These are phyloP conservation scores for Hypoxylon sp. DNA, from an alignment of 2,329 filamentous ascomycete genomes.

Conservation along the genomic window DNA sequence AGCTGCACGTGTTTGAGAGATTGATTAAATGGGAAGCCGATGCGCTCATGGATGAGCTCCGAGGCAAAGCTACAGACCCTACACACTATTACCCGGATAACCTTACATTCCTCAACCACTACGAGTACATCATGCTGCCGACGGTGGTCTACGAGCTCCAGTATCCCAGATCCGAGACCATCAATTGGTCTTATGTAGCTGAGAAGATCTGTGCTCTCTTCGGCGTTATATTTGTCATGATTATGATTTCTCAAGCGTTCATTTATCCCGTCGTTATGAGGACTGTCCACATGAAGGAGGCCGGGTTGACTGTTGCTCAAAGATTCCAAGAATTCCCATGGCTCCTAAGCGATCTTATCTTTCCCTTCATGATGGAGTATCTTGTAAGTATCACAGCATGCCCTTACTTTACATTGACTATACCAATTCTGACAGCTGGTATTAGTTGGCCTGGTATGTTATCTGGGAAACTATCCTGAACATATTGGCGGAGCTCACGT, in stretches of 20 bases:
- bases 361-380: constrained; percentile 82
- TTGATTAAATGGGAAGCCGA: constrained; percentile 74
- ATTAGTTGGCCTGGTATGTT: constrained; percentile 75
- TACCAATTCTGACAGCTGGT: constrained; percentile 7
- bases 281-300: constrained; percentile 72
- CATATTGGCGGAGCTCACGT: constrained; percentile 77
- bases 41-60: constrained; percentile 69
- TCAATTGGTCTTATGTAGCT: constrained; percentile 77
- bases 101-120: constrained; percentile 69
- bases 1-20: constrained; percentile 70
- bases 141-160: constrained; percentile 82
- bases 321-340: constrained; percentile 76
- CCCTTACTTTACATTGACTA: background rate
- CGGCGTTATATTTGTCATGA: constrained; percentile 80
- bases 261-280: constrained; percentile 79
- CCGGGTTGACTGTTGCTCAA: constrained; percentile 65
- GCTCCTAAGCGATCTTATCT: constrained; percentile 77
- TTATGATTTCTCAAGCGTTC: constrained; percentile 77
- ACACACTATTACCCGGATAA: constrained; percentile 72
- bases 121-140: constrained; percentile 77
- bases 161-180: constrained; percentile 73
- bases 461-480: constrained; percentile 83
- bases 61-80: constrained; percentile 64
- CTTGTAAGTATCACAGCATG: constrained; percentile 51
- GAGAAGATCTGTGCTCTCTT: constrained; percentile 77